phyloP scores from a whole-genome alignment of 495 filamentous ascomycete species.

The Lasiosphaeria miniovina region DNA sequence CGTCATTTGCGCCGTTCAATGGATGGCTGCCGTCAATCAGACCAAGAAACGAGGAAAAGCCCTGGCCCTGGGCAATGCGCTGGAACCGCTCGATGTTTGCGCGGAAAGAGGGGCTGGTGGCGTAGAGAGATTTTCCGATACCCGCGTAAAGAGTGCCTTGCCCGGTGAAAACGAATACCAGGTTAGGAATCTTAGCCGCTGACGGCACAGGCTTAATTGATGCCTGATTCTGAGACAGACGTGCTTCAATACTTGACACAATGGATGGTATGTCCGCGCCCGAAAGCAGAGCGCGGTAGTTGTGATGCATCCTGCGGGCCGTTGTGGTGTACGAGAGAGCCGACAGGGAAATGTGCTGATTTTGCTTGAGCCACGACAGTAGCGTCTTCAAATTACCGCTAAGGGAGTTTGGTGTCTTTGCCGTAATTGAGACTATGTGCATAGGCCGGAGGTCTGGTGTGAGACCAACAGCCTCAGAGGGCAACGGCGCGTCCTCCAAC shows the following conservation, averaged over 20 bases:
- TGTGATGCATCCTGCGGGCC: constrained; percentile 65
- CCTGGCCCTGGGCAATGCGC: constrained; percentile 54
- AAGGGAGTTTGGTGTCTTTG: constrained; percentile 39
- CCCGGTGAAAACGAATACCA: constrained; percentile 57
- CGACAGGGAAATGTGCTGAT: constrained; percentile 36
- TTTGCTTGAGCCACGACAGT: constrained; percentile 39
- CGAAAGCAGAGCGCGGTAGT: constrained; percentile 45
- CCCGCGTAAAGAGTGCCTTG: constrained; percentile 39
- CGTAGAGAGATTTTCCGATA: constrained; percentile 45
- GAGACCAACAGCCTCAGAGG: neutral
- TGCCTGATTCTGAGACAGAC: neutral
- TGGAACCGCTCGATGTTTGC: constrained; percentile 58
- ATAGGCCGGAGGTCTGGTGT: constrained; percentile 30
- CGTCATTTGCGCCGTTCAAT: constrained; percentile 51
- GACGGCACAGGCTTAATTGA: constrained; percentile 1
- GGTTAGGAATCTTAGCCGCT: constrained; percentile 23
- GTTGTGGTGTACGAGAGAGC: constrained; percentile 68
- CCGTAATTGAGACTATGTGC: constrained; percentile 48
- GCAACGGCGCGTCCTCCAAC: constrained; percentile 44
- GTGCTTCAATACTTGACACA: constrained; percentile 14
- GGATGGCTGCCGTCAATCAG: constrained; percentile 53
- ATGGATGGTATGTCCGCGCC: constrained; percentile 19
- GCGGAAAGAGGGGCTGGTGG: constrained; percentile 53
- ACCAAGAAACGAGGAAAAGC: constrained; percentile 52
- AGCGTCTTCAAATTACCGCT: constrained; percentile 32